phyloP scores from a whole-genome alignment of 495 filamentous ascomycete species.

The Tuber calosporum region DNA sequence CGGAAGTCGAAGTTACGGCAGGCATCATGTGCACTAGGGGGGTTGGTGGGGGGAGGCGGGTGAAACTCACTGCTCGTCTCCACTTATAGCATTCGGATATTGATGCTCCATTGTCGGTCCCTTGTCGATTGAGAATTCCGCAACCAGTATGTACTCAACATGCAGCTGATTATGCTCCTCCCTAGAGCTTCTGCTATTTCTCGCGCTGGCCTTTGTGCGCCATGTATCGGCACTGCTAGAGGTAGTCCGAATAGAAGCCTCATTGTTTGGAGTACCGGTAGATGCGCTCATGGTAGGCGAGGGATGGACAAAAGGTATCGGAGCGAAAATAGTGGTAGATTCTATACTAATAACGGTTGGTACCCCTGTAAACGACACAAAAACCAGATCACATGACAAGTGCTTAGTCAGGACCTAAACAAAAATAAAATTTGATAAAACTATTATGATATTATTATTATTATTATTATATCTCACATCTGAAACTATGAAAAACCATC shows the following conservation, averaged over 20 bases:
- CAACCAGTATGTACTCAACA: slow-evolving; percentile 99
- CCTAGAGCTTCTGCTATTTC: slow-evolving; percentile 35
- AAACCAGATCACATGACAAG: too few relatives aligned
- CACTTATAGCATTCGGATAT: slow-evolving; percentile 85
- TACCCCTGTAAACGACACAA: too few relatives aligned
- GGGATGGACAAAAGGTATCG: slow-evolving; percentile 15
- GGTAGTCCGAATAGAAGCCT: slow-evolving; percentile 24
- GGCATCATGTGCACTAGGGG: not conserved
- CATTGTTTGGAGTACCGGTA: slow-evolving; percentile 17
- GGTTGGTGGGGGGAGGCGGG: slow-evolving; percentile 1
- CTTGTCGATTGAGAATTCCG: slow-evolving; percentile 92
- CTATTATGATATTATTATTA: too few relatives aligned
- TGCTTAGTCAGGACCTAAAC: too few relatives aligned
- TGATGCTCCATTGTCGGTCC: slow-evolving; percentile 98
- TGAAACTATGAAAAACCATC: too few relatives aligned
- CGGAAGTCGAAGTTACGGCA: slow-evolving; percentile 5
- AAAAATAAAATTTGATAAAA: too few relatives aligned
- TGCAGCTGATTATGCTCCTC: slow-evolving; percentile 62
- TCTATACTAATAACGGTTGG: too few relatives aligned
- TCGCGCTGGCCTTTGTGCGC: slow-evolving; percentile 28
- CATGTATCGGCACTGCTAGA: slow-evolving; percentile 30
- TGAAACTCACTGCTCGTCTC: slow-evolving; percentile 63
- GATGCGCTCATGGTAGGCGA: slow-evolving; percentile 21
- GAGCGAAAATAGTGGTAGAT: not conserved
- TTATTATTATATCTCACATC: too few relatives aligned